Percentiles rank a stretch among this genome's conserved stretches.
phyloP scores from a whole-genome alignment of 2,329 filamentous ascomycete species.

The Penicillium oxalicum region DNA sequence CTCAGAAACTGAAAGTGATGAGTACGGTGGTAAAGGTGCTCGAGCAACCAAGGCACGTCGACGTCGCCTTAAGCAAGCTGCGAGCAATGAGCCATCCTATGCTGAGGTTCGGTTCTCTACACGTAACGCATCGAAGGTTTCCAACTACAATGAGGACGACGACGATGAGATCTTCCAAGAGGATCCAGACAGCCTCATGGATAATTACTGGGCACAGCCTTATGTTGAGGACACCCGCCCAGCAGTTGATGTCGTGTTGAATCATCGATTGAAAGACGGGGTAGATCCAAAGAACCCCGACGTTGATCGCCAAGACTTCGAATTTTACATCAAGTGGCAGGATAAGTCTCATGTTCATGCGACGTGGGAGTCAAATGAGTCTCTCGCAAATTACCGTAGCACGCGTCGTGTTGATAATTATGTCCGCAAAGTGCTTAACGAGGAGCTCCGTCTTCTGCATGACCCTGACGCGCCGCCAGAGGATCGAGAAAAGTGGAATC shows the following conservation, averaged over 20 bases:
- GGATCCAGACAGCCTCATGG: conserved; percentile 55
- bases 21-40: conserved; percentile 62
- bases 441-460: conserved; percentile 70
- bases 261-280: conserved; percentile 72
- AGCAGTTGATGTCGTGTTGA: conserved; percentile 84
- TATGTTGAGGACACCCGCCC: conserved; percentile 69
- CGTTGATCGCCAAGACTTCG: conserved; percentile 62
- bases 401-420: conserved; percentile 92
- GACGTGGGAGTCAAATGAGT: conserved; percentile 81
- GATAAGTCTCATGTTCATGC: conserved; percentile 91
- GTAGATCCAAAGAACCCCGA: conserved; percentile 38
- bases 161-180: conserved; percentile 53
- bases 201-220: conserved; percentile 62
- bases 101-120: conserved; percentile 89
- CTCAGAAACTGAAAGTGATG: conserved; percentile 62
- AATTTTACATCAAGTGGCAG: conserved; percentile 94
- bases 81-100: conserved; percentile 58
- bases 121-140: conserved; percentile 69
- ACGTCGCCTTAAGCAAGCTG: conserved; percentile 62
- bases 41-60: conserved; percentile 64
- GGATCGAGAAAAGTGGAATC: conserved; percentile 85
- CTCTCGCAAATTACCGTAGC: conserved; percentile 70
- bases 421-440: conserved; percentile 72
- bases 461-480: conserved; percentile 72
- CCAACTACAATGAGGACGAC: conserved; percentile 64